phyloP scores from a whole-genome alignment of 805 yeast species.

The Kodamaea kaohsiungensis region DNA sequence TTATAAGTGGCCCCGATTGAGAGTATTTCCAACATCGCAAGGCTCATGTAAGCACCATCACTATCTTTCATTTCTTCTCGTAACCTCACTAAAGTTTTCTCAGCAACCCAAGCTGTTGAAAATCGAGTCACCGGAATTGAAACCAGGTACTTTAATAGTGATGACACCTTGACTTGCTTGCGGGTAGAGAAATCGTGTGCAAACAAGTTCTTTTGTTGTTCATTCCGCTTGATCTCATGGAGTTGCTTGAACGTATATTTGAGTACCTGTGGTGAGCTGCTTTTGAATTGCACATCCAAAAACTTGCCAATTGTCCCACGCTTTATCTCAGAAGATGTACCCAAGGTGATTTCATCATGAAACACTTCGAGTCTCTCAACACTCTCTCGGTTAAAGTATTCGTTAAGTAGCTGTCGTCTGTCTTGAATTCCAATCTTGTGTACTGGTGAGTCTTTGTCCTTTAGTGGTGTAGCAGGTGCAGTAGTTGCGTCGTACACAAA shows the following conservation, averaged over 20 bases:
- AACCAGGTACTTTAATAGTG: conserved; percentile 16
- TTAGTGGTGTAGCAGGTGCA: not conserved
- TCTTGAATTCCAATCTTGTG: not conserved
- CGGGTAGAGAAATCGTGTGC: not conserved
- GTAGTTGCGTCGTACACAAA: not conserved
- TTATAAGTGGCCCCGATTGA: conserved; percentile 32
- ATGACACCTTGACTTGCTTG: conserved; percentile 12
- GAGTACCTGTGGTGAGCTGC: not conserved
- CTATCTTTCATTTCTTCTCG: conserved; percentile 4
- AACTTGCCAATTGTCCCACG: conserved; percentile 4
- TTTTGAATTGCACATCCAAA: conserved; percentile 3
- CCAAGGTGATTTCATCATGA: conserved; percentile 9
- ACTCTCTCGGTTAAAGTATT: not conserved
- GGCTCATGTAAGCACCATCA: conserved; percentile 17
- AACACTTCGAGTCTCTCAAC: conserved; percentile 8
- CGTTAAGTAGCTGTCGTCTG: not conserved
- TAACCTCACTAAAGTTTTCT: conserved; percentile 14
- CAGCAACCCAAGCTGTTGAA: conserved; percentile 16
- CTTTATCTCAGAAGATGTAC: conserved; percentile 1
- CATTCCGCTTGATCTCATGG: conserved; percentile 1
- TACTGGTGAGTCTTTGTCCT: not conserved
- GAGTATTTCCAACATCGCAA: conserved; percentile 32
- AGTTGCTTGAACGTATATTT: conserved; percentile 12
- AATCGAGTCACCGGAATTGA: conserved; percentile 10
- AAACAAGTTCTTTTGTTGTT: not conserved